Base-by-base conservation (phyloP, 305 asterid species). In the Rubia tinctorum region DNA sequence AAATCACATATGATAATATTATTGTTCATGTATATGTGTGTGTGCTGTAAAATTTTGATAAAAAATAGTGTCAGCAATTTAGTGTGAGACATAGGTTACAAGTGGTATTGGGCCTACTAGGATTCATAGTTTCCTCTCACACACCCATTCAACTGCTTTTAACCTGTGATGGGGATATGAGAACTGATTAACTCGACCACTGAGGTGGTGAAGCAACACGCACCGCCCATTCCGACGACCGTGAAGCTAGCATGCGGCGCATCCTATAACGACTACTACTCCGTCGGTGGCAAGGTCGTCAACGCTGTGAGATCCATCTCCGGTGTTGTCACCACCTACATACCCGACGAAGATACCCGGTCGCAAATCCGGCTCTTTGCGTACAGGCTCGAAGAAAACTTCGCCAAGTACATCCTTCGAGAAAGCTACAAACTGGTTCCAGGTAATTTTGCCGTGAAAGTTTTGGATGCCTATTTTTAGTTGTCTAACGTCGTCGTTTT, bases 141-240 rank as follows among this genome's bases (percentile, higher is more conserved):
- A n/a, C n/a, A n/a, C n/a, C n/a, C n/a, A n/a, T n/a, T n/a, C n/a
- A n/a, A n/a, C n/a, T n/a, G n/a, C n/a, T n/a, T n/a, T 40, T 7
- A 40, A 40, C 44, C 44, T 3, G 61, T 17, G 39, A 86, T 86
- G 91, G 87, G 88, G 49, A 66, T 88, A 34, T 76, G 87, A 88
- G 85, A 79, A 2, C 74, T 77, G 59, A 71, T 82, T 15, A 73
- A 58, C 64, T 82, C 89, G 8, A 71, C 83, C 71, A 80, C 83
- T 4, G 89, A 80, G 73, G 18, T 83, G 20, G 85, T 82, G 80
- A 88, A 83, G 49, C 75, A 71, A 49, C 71, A 80, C 51, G 62
- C 80, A n/a, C n/a, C n/a, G 14, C 85, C 88, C 0, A 80, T 72
- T 75, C 58, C 75, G 42, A n/a, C 78, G 40, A 61, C 70, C 60